These are phyloP conservation scores for Cladophialophora yegresii DNA, from an alignment of 2,329 filamentous ascomycete species.

Conservation along the genomic window DNA sequence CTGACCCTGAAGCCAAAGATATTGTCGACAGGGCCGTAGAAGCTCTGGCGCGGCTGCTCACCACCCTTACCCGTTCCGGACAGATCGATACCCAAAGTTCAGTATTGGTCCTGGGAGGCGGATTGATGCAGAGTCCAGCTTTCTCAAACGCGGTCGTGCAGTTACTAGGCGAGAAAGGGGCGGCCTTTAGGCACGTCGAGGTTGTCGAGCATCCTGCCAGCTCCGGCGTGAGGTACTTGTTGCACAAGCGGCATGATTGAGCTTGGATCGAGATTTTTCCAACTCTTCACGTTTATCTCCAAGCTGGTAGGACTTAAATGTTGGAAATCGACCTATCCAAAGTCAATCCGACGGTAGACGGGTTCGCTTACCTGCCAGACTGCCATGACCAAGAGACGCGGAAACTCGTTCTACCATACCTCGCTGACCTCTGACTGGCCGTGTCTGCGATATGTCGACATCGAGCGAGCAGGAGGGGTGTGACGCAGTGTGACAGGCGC, in stretches of 20 bases:
- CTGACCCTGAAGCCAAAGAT: conserved; percentile 6
- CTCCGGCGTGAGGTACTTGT: conserved; percentile 1
- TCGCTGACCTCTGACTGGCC: neutral
- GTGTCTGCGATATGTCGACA: neutral
- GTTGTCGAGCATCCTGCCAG: conserved; percentile 12
- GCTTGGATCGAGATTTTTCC: neutral
- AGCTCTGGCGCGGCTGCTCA: neutral
- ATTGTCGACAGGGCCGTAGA: conserved; percentile 4
- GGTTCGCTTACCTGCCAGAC: neutral
- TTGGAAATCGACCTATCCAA: neutral
- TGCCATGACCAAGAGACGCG: neutral
- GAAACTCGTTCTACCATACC: neutral
- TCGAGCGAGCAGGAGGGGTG: neutral
- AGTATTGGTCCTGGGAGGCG: conserved; percentile 11
- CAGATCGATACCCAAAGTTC: conserved; percentile 4
- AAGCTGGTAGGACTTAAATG: neutral
- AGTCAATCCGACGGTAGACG: neutral
- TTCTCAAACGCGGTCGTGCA: conserved; percentile 1
- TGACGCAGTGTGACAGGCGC: neutral
- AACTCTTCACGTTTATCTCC: neutral
- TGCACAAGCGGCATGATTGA: neutral
- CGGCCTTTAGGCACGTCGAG: conserved; percentile 4
- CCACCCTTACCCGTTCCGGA: neutral
- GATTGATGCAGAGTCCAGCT: conserved; percentile 13
- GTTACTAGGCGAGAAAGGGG: neutral